Evolutionary conservation across 2,329 filamentous ascomycete genomes (phyloP), one percentile per base, ranked within the genome.

Genomic region (Alternaria viburni): DNA sequence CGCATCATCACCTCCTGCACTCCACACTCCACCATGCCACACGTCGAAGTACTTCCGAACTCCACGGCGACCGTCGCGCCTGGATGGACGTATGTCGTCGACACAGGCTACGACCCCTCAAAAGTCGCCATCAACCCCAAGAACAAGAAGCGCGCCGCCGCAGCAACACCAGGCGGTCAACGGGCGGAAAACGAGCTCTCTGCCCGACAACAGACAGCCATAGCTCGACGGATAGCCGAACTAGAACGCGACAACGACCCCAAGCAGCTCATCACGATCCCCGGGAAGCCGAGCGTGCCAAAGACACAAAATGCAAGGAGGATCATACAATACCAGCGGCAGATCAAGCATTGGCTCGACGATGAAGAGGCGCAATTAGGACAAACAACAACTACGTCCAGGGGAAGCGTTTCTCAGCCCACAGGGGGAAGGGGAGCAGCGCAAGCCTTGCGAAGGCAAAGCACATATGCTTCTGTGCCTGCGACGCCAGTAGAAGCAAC

Each of bases 31-130:
- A 70, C 66, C 46, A 90, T 89, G 86, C 87, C 87, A 70, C 91
- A 92, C 73, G 93, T 98, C 73, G 90, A 96, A 80, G 91, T 97
- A 71, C 84, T 97, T 61, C 91, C 93, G 36, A 83, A 82, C 61
- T 89, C 88, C 74, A 89, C 88, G 65, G 89, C 89, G 15, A 87
- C 88, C 47, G 84, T 87, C 47, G 91, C 93, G 1, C 93, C 95
- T 1, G 95, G 95, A 74, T 98, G 93, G 91, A 93, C 93, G 12
- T 97, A 97, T 78, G 92, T 97, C 1, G 90, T 93, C 28, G 93
- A 97, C 76, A 89, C 87, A 15, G 77, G 86, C 79, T 85, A 87
- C 59, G 85, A 88, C 59, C 85, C 87, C 12, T 85, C 88, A 10
- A 85, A 86, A 69, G 78, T 83, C 54, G 77, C 84, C 56, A 84